phyloP scores from a whole-genome alignment of 306 rosid species.

The Mimosa pudica region DNA sequence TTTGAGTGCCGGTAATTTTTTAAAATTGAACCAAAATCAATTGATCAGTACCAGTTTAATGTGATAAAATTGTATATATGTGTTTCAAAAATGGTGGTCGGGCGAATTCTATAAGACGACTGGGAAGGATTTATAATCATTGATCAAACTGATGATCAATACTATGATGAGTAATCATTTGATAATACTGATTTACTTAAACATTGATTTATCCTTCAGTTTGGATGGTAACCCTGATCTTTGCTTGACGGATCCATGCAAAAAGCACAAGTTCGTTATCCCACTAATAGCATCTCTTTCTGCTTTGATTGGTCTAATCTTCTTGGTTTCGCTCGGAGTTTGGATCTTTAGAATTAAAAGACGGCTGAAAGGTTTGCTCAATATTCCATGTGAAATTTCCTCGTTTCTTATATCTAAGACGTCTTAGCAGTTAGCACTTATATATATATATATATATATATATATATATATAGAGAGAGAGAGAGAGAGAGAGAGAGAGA shows the following conservation, averaged over 20 bases:
- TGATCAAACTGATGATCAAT: background rate
- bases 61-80: background rate
- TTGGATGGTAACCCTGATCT: conserved; percentile 10
- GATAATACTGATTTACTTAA: background rate
- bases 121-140: background rate
- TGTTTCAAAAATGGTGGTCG: background rate
- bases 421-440: background rate
- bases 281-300: conserved; percentile 10
- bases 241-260: background rate
- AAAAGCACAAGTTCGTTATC: background rate
- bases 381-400: background rate
- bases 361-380: background rate
- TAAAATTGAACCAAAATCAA: background rate
- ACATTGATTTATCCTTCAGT: background rate
- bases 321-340: background rate
- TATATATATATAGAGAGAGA: no score
- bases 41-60: background rate
- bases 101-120: background rate
- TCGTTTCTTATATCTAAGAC: background rate
- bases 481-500: no score
- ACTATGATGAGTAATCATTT: background rate
- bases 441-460: no score
- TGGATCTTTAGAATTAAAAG: conserved; percentile 6
- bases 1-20: background rate
- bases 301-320: background rate